Percentiles rank a stretch among this genome's conserved stretches.
Evolutionary conservation across 441 rosid genomes (phyloP).

Genomic region (Corymbia calophylla): DNA sequence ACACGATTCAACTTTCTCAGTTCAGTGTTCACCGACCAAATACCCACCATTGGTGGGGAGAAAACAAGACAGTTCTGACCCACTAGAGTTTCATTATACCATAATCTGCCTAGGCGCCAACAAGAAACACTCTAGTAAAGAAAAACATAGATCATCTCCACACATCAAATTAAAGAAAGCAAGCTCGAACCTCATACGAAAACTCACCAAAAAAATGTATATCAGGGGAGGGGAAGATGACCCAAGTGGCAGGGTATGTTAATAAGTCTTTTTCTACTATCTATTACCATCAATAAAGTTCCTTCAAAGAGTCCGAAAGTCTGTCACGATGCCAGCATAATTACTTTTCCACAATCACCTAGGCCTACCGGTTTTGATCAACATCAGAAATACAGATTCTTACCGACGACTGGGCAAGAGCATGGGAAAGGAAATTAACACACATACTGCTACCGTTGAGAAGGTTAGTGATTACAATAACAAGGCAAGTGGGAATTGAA

Average conservation of each 20-base stretch:
- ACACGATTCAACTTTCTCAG: background rate
- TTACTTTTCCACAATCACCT: conserved; percentile 51
- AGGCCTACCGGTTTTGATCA: conserved; percentile 39
- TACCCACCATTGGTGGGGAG: background rate
- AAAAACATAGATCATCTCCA: background rate
- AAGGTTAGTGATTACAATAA: conserved; percentile 71
- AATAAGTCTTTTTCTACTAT: conserved; percentile 11
- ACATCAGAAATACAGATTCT: conserved; percentile 59
- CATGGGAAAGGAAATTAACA: conserved; percentile 45
- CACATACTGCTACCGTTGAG: conserved; percentile 62
- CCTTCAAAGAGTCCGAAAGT: conserved; percentile 16
- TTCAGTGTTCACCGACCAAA: background rate
- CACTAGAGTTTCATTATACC: background rate
- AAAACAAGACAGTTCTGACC: background rate
- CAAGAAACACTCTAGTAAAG: background rate
- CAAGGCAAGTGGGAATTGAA: conserved; percentile 21
- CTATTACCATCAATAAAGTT: conserved; percentile 10
- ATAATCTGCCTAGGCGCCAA: background rate
- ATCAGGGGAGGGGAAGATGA: background rate
- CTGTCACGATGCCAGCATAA: conserved; percentile 32
- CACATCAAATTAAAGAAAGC: background rate
- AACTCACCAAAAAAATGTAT: background rate
- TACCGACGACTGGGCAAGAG: conserved; percentile 22
- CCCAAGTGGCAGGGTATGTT: background rate
- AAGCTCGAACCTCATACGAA: background rate